Base-by-base conservation (phyloP, 2,329 filamentous ascomycete genomes). In the Talaromyces amestolkiae region DNA sequence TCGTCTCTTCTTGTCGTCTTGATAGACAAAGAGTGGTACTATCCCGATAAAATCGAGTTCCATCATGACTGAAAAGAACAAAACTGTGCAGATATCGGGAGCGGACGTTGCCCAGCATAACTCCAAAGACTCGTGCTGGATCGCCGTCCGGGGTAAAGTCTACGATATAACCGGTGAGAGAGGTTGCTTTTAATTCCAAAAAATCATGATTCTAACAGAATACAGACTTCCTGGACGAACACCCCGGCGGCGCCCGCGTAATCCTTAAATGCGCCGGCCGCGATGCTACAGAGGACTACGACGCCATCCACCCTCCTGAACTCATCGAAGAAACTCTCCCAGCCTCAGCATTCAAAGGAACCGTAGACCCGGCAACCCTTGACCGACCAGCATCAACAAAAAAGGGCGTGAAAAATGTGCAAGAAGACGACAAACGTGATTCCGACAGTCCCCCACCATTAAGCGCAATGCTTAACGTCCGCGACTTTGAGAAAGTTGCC, bases 71-170 rank as follows among this genome's bases (percentile, higher is more conserved):
- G 8, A 60, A 11, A 17, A 64, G 47, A 59, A 31, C 15, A 31
- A 62, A 15, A 1, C 22, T 1, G 58, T 47, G 4, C 31, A 24
- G 11, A 39, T 66, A 53, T 47, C 59, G 6, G 65, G 61, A 4
- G 74, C 81, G 33, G 82, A 85, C 67, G 79, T 86, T 31, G 79
- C 81, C 70, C 82, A 79, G 65, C 84, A 85, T 66, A 78, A 79
- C 39, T 78, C 68, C 15, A 76, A 79, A 61, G 72, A 80, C 10
- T 83, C 84, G 58, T 83, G 82, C 67, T 85, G 83, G 83, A 75
- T 86, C 10, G 80, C 81, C 0, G 77, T 85, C 3, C 80, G 84
- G 64, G 80, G 78, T 1, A 82, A 81, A 54, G 83, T 84, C 4
- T 84, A 84, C 69, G 82, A 85, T 70, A 78, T 78, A 5, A 84